Base-by-base conservation (phyloP, 208 protist species). In the Leishmania lainsoni region DNA sequence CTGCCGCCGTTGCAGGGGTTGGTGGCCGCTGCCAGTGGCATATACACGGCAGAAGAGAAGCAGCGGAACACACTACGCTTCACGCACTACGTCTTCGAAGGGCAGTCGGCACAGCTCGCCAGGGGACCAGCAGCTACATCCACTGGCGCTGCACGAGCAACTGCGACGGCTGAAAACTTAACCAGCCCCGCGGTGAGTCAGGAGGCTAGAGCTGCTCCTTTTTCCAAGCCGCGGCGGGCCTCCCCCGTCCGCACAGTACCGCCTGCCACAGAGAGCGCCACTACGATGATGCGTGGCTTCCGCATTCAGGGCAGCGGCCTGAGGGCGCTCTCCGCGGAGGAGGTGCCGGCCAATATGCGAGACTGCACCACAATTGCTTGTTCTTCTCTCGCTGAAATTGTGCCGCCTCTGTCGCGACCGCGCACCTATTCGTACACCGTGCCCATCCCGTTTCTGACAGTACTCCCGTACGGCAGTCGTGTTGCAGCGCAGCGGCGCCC, bases 351-450 rank as follows among this genome's bases (percentile, higher is more conserved):
- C 20, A 54, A 68, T 32, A 48, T 86, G 59, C 69, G 68, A 17
- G 61, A 71, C 76, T 81, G 78, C 49, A 22, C 77, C 6, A 42
- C 16, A 48, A 35, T 92, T 9, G 71, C 61, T 4, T 89, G 84
- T 52, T 83, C 74, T 17, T 51, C 83, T 8, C 80, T 95, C 48
- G 78, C 74, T 17, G 92, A 95, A 54, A 76, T 77, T 29, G 66
- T 63, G 26, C 89, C 90, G 1, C 82, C 85, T 65, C 80, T 85
- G 26, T 80, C 76, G 2, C 86, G 93, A 12, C 89, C 93, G 0
- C 87, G 89, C 72, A 93, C 86, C 32, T 96, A 96, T 83, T 90
- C 91, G 1, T 90, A 81, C 75, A 92, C 79, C 1, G 86, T 89
- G 16, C 56, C 73, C 29, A 91, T 96, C 20, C 85, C 85, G 20